Evolutionary conservation across 1,139 yeast species (phyloP).

Genomic region (Yarrowia galli): DNA sequence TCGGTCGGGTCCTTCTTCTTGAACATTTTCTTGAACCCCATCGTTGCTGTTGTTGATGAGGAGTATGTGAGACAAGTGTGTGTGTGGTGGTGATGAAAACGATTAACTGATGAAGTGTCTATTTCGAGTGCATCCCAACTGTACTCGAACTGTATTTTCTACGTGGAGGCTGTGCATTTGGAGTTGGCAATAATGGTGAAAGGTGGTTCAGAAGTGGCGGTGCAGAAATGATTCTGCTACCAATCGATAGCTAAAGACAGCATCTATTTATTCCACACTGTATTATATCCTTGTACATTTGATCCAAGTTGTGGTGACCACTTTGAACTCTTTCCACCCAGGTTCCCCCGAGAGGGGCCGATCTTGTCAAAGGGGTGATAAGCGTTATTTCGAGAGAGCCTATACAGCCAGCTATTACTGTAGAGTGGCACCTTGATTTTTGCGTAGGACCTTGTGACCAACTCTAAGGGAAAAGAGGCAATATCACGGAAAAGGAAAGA

Average conservation of each 20-base stretch:
- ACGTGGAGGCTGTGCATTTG: not conserved
- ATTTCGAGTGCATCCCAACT: not conserved
- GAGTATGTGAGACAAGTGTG: not conserved
- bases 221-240: no score
- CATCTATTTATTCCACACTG: no score
- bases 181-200: not conserved
- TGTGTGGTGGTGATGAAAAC: not conserved
- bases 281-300: no score
- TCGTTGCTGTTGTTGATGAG: not conserved
- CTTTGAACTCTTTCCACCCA: no score
- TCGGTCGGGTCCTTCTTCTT: slow-evolving; percentile 51
- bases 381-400: slow-evolving; percentile 13
- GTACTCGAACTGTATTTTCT: not conserved
- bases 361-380: slow-evolving; percentile 20
- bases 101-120: slow-evolving; percentile 30
- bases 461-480: not conserved
- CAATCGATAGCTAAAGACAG: no score
- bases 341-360: slow-evolving; percentile 1
- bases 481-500: not conserved
- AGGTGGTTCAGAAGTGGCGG: not conserved
- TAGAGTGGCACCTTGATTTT: not conserved
- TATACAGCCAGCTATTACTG: no score
- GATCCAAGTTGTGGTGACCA: no score
- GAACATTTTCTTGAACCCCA: slow-evolving; percentile 49
- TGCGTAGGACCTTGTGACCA: not conserved